Evolutionary conservation across 1,284 basidiomycete species (phyloP).

Genomic region (Fomitopsis schrenkii): DNA sequence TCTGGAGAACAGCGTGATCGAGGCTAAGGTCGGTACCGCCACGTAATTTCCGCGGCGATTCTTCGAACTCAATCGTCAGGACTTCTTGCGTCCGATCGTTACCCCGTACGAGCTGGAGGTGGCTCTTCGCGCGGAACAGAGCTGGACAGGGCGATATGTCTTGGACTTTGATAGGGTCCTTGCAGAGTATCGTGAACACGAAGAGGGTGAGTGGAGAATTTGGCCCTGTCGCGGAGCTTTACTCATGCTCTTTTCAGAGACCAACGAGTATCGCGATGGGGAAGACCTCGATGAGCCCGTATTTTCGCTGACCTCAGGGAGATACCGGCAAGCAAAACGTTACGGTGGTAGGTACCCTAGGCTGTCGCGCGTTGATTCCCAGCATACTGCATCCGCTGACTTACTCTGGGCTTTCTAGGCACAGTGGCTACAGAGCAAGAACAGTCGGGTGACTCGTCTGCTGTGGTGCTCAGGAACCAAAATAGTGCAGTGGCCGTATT

Average conservation of each 20-base stretch:
- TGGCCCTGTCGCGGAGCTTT: no score
- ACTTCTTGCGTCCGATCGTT: constrained; percentile 88
- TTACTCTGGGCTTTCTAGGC: not conserved
- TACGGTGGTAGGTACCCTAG: constrained; percentile 42
- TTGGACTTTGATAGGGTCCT: constrained; percentile 78
- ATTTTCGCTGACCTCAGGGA: constrained; percentile 88
- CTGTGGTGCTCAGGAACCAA: constrained; percentile 61
- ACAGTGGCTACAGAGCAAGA: not conserved
- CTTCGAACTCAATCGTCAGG: constrained; percentile 39
- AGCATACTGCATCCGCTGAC: not conserved
- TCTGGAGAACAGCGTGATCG: constrained; percentile 88
- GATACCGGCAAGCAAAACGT: constrained; percentile 74
- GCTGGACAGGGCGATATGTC: constrained; percentile 81
- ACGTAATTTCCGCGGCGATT: not conserved
- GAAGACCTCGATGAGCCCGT: constrained; percentile 64
- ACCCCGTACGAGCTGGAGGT: constrained; percentile 93
- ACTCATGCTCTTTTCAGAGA: not conserved
- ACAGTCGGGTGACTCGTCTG: constrained; percentile 20
- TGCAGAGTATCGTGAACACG: constrained; percentile 26
- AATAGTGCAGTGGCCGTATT: constrained; percentile 54
- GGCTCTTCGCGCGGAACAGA: constrained; percentile 65
- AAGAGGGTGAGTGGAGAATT: not conserved
- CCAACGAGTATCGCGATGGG: constrained; percentile 11
- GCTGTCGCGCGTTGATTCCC: not conserved
- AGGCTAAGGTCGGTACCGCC: constrained; percentile 57